These are phyloP conservation scores for Rhytidhysteron rufulum DNA, from an alignment of 2,329 filamentous ascomycete species.

Conservation along the genomic window DNA sequence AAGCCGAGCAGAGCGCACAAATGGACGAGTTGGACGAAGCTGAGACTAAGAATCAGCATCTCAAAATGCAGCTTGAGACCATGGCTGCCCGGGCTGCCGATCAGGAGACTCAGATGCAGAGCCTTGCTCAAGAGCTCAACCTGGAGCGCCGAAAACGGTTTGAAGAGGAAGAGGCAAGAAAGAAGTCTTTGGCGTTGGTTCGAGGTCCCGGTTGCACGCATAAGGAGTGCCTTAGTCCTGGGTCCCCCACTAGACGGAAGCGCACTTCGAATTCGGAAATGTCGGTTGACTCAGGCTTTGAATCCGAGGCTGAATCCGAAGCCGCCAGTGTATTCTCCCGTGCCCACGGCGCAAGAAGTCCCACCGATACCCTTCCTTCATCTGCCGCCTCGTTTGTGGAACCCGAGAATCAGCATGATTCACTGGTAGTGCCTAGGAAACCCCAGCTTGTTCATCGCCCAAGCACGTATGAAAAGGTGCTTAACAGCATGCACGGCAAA, in stretches of 20 bases:
- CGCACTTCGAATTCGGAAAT: slow-evolving; percentile 32
- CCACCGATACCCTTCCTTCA: slow-evolving; percentile 28
- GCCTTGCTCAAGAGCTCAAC: slow-evolving; percentile 29
- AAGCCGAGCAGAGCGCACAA: slow-evolving; percentile 54
- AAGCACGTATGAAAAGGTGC: slow-evolving; percentile 38
- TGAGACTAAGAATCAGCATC: slow-evolving; percentile 52
- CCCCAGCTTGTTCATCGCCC: slow-evolving; percentile 25
- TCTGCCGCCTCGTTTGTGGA: slow-evolving; percentile 31
- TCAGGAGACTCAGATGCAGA: slow-evolving; percentile 52
- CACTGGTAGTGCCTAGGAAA: slow-evolving; percentile 25
- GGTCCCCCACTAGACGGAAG: slow-evolving; percentile 23
- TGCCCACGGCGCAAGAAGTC: slow-evolving; percentile 33
- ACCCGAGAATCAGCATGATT: slow-evolving; percentile 26
- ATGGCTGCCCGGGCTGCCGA: slow-evolving; percentile 54
- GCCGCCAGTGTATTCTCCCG: slow-evolving; percentile 39
- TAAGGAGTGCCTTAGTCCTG: background rate
- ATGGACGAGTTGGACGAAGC: slow-evolving; percentile 61
- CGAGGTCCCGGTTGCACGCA: slow-evolving; percentile 11
- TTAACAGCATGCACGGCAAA: slow-evolving; percentile 32
- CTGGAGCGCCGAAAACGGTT: slow-evolving; percentile 29
- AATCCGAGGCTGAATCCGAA: slow-evolving; percentile 54
- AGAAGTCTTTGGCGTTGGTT: slow-evolving; percentile 26
- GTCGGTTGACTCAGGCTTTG: slow-evolving; percentile 56
- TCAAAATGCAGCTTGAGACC: slow-evolving; percentile 59
- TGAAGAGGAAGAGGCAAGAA: slow-evolving; percentile 33